Percentiles rank a stretch among this genome's conserved stretches.
These are phyloP conservation scores for Candida mesenterica DNA, from an alignment of 1,139 yeast genomes.

Conservation along the genomic window DNA sequence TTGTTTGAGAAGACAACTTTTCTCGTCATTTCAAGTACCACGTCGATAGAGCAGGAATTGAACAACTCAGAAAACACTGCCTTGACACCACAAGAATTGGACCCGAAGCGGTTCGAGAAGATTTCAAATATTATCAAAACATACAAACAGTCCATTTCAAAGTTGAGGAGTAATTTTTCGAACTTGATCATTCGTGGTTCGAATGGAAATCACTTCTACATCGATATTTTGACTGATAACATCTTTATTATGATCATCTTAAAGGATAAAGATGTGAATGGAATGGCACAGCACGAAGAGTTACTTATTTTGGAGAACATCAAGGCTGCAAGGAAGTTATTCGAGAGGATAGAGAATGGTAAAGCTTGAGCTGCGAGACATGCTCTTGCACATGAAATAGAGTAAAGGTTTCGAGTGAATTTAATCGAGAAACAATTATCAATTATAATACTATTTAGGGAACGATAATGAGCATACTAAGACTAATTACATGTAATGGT, in stretches of 20 bases:
- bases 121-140: constrained; percentile 92
- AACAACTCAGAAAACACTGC: constrained; percentile 6
- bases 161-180: constrained; percentile 80
- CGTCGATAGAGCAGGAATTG: constrained; percentile 29
- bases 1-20: constrained; percentile 93
- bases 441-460: too few relatives aligned
- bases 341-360: constrained; percentile 52
- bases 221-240: constrained; percentile 70
- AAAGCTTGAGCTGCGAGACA: neutral
- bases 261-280: constrained; percentile 32
- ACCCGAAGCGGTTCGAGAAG: constrained; percentile 92
- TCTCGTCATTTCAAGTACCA: constrained; percentile 78
- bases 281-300: constrained; percentile 52
- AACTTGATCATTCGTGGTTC: constrained; percentile 75
- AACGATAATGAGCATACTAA: too few relatives aligned
- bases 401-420: too few relatives aligned
- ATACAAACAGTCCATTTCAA: constrained; percentile 88
- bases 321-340: constrained; percentile 64
- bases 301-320: constrained; percentile 65
- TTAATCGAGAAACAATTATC: too few relatives aligned
- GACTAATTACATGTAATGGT: too few relatives aligned
- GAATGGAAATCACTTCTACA: constrained; percentile 61
- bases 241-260: constrained; percentile 74
- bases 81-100: constrained; percentile 34
- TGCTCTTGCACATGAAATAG: neutral